Evolutionary conservation across 129 eudicot species (phyloP), one percentile per base, ranked within the genome.

Genomic region (Chrysanthemum seticuspe): DNA sequence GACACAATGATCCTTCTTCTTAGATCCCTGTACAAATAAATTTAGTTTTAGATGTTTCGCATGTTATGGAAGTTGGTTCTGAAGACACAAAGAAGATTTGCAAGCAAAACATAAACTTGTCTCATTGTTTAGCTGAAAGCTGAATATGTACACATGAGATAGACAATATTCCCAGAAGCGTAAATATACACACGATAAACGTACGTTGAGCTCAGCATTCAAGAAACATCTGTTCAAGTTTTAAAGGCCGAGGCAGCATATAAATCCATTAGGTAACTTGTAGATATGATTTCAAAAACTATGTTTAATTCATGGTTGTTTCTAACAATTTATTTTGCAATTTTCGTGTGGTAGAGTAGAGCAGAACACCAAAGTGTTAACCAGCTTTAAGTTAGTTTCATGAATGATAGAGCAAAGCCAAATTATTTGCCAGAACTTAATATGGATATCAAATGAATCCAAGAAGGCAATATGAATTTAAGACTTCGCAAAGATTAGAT

Each of bases 1-100:
- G 99, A 84, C 61, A 90, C 72, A 29, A 84, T 76, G 71, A 65
- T 83, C 78, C 84, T 84, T 70, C 81, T 80, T 15, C 75, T 36
- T 45, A 94, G 62, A 67, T 94, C 89, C 99, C 99, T 94, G 85
- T 55, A 81, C 63, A 48, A 40, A 40, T 40, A 40, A 40, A 0
- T 40, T 40, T 40, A 40, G 10, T 40, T 40, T 40, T 6, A 40
- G 47, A 40, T 40, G 47, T 40, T 36, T 6, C 9, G 47, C 47
- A 40, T 40, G 10, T 40, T 6, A 40, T 40, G 47, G 0, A 40
- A 40, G 45, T 40, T 40, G 47, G 47, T 40, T 40, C 47, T 81
- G 25, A 76, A 55, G 58, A 57, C 57, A 29, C 10, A 16, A 16
- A 4, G 40, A 34, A 34, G 44, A 34, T 34, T 34, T 34, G n/a